phyloP scores from a whole-genome alignment of 208 protist genomes.

The Endotrypanum monterogeii region DNA sequence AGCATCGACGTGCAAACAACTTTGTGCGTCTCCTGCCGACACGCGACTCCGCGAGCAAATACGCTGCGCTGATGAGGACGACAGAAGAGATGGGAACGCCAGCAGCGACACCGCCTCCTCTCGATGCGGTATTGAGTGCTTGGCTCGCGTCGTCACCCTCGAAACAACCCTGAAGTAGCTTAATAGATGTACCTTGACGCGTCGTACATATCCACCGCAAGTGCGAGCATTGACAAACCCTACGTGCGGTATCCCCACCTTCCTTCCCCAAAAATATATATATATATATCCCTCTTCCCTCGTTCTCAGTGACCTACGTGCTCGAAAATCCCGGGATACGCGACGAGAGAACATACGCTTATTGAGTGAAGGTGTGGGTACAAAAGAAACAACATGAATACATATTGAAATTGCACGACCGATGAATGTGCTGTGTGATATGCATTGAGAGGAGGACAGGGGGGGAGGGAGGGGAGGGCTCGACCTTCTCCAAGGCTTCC shows the following conservation, averaged over 20 bases:
- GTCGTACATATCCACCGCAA: too few relatives aligned
- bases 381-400: too few relatives aligned
- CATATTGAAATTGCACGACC: too few relatives aligned
- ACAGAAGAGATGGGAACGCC: not conserved
- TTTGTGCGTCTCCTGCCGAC: constrained; percentile 58
- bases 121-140: constrained; percentile 50
- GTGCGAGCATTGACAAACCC: not conserved
- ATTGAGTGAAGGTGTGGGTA: too few relatives aligned
- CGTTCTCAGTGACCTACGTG: too few relatives aligned
- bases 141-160: constrained; percentile 21
- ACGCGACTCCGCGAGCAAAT: constrained; percentile 33
- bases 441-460: not conserved
- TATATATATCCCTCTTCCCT: not conserved
- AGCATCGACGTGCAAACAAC: constrained; percentile 32
- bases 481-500: too few relatives aligned
- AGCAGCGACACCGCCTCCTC: not conserved
- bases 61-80: constrained; percentile 30
- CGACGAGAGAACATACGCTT: not conserved
- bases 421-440: not conserved
- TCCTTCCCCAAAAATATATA: not conserved
- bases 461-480: not conserved
- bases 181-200: not conserved
- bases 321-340: too few relatives aligned
- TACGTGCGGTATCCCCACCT: too few relatives aligned
- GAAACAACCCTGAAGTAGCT: not conserved